Evolutionary conservation across 257 asterid genomes (phyloP), one percentile per base, ranked within the genome.

Genomic region (Handroanthus guayacan): DNA sequence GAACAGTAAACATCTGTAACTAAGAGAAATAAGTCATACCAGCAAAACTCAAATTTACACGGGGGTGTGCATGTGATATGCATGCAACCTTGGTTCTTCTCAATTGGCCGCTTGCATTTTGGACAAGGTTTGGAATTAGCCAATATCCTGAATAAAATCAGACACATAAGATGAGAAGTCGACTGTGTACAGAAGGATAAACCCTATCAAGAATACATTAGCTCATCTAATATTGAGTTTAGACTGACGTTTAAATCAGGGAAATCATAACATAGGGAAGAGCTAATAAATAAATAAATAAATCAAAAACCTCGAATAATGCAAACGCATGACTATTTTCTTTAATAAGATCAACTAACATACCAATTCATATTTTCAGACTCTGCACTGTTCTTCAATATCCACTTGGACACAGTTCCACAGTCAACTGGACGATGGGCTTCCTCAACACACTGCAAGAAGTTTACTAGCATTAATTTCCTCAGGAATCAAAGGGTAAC

Each of bases 91-190:
- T 92, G 99, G 71, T 95, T 95, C 89, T 95, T 95, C 88, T 95
- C 99, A 79, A 95, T 95, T 57, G 99, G 99, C 62, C 99, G 91
- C 88, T 95, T 95, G 97, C 99, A 95, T 84, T 92, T 95, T 37
- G 99, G 99, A 81, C 99, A 95, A 63, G 98, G 99, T 87, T 95
- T 95, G 68, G 99, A 95, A 83, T 95, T 95, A 67, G 98, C 97
- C 89, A 95, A 82, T 80, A 95, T 95, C 99, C 99, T 90, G 95
- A 70, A 82, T 50, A 69, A 67, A 75, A 81, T 57, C 55, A 74
- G 14, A 78, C 6, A 63, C 47, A 50, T 77, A 76, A 71, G 64
- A 69, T 45, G 63, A 84, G 57, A 38, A 41, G 31, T 25, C 31
- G 31, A 25, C 25, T 48, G 47, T 61, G 62, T 6, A 72, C 60